A percentile compares a stretch with the other conserved stretches of the same genome.
These are phyloP conservation scores for Termitomyces sp. DNA, from an alignment of 768 basidiomycete species.

Conservation along the genomic window DNA sequence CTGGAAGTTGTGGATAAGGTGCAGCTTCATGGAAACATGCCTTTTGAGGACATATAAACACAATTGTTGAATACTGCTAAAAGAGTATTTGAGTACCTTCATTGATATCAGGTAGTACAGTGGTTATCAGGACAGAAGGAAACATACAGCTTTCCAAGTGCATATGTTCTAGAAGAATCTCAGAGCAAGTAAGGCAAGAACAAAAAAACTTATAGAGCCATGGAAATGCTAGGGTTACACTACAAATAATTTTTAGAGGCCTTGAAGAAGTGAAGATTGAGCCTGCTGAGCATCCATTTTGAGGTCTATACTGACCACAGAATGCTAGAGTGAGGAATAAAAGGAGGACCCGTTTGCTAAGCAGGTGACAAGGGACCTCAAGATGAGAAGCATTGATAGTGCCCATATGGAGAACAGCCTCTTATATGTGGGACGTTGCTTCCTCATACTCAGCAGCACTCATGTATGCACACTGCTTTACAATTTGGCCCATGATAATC, in stretches of 20 bases:
- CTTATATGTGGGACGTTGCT: too few relatives aligned
- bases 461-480: too few relatives aligned
- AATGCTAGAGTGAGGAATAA: too few relatives aligned
- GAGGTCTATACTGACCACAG: too few relatives aligned
- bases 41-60: constrained; percentile 8
- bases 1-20: neutral
- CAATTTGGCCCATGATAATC: too few relatives aligned
- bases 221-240: constrained; percentile 10
- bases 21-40: neutral
- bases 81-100: constrained; percentile 12
- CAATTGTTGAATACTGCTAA: constrained; percentile 12
- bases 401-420: too few relatives aligned
- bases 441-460: too few relatives aligned
- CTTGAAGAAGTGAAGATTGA: too few relatives aligned
- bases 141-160: constrained; percentile 11
- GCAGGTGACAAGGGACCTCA: too few relatives aligned
- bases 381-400: too few relatives aligned
- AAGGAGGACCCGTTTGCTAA: too few relatives aligned
- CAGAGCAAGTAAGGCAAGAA: neutral
- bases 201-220: constrained; percentile 5
- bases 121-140: neutral
- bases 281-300: too few relatives aligned
- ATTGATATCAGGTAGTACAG: neutral
- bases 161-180: constrained; percentile 5
- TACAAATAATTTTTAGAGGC: neutral